Base-by-base conservation (phyloP, 495 filamentous ascomycete genomes). In the Jackrogersella minutella region DNA sequence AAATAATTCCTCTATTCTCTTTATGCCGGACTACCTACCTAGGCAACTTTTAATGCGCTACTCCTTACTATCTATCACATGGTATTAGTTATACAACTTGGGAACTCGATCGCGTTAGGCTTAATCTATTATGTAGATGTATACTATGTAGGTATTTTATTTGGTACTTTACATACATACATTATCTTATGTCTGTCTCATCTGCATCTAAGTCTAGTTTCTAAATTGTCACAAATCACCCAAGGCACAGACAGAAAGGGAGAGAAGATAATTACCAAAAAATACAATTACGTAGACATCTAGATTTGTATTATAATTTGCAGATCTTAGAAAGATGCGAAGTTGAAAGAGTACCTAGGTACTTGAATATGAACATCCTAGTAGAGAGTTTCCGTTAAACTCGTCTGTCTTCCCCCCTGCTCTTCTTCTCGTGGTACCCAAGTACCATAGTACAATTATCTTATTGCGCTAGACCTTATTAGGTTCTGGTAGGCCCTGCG, bases 401-500 rank as follows among this genome's bases (percentile, higher is more conserved):
- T n/a, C n/a, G n/a, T n/a, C n/a, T n/a, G n/a, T n/a, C n/a, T n/a
- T n/a, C n/a, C n/a, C n/a, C n/a, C n/a, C n/a, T n/a, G n/a, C n/a
- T n/a, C n/a, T n/a, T n/a, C n/a, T n/a, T n/a, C n/a, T n/a, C n/a
- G n/a, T n/a, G n/a, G 41, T 46, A 26, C 41, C 6, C 7, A 9
- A n/a, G 44, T 16, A 26, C 24, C 26, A 30, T 13, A 17, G 44
- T 49, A 47, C 43, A 4, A 28, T 41, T 51, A 41, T 22, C 28
- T 49, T 61, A 56, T 51, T 52, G 24, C 58, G 52, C 64, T 62
- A 62, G 39, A 63, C 59, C 54, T 53, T n/a, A n/a, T n/a, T n/a
- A n/a, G n/a, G n/a, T n/a, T n/a, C n/a, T n/a, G 58, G 41, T 36
- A 51, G 59, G 66, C 22, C n/a, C 59, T 64, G 55, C 59, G 55